Evolutionary conservation across 2,329 filamentous ascomycete genomes (phyloP), one percentile per base, ranked within the genome.

Genomic region (Pseudopithomyces maydicus): DNA sequence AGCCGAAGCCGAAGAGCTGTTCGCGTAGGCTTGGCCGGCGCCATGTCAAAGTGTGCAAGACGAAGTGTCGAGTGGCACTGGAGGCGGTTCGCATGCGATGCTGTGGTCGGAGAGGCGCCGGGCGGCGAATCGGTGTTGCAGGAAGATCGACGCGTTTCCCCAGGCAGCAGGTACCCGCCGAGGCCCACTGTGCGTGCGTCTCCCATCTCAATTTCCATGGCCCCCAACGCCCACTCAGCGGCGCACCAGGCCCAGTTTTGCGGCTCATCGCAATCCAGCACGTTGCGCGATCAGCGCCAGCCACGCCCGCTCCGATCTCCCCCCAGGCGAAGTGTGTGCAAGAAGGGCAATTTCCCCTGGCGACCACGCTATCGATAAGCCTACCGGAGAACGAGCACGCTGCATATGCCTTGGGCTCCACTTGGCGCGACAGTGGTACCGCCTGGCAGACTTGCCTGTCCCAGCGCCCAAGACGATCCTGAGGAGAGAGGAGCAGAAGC

Each of bases 191-290:
- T 41, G 38, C 46, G 52, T 55, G 56, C 56, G 44, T 38, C 47
- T 55, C 32, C 35, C 43, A 59, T 56, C 45, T 50, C 43, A 59
- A 59, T 59, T 50, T 59, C 57, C 57, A 59, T 42, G 41, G 45
- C 33, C 56, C 57, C 45, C 47, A 48, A 56, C 54, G 52, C 19
- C 22, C 46, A 47, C 17, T 47, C 45, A 22, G 3, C 48, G 36
- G 39, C 45, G 26, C 29, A 50, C 41, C n/a, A 23, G 49, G 48
- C 52, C 55, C 47, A 48, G 46, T 52, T 53, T 49, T 29, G 42
- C 33, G 41, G 47, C 32, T 23, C 47, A 56, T 56, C 54, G 54
- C 54, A 47, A 51, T 45, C 47, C 38, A 36, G 39, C 54, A 43
- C 32, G 38, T 42, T 17, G 36, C 45, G 14, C 52, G 41, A 51